Base-by-base conservation (phyloP, 306 rosid species). In the Lagenaria siceraria region DNA sequence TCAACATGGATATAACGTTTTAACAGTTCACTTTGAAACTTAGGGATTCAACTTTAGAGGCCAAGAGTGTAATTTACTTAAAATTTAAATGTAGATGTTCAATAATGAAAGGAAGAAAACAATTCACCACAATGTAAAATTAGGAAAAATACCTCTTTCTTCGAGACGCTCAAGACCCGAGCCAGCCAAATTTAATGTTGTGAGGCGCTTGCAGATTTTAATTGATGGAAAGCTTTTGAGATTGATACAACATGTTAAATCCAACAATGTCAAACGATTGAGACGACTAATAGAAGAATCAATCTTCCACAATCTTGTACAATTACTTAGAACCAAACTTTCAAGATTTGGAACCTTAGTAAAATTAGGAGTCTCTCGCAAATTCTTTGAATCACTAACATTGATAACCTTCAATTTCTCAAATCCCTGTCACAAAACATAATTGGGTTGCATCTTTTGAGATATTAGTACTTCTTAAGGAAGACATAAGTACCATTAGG, bases 351-450 rank as follows among this genome's bases (percentile, higher is more conserved):
- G 85, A 74, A 55, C 78, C 6, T 21, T 61, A 10, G 15, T 31
- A 29, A 78, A 82, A n/a, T 55, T 9, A 19, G 85, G 82, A 7
- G 79, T 78, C 72, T 46, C 10, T 5, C 8, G 63, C 71, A 82
- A 74, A 60, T 40, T 8, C n/a, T 29, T 18, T 1, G 81, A 82
- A 43, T 65, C 24, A 5, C 79, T 78, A n/a, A 78, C 21, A 82
- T 82, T 40, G 4, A 78, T 74, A 14, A 43, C 4, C 3, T 29
- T 17, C 24, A 78, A 71, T 51, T 13, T 42, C 18, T 40, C 58
- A 29, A 42, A 74, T 7, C 11, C 14, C 80, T 81, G 78, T 78
- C 4, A 10, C 14, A 22, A 14, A 25, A 42, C 48, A 52, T 4
- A 17, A 19, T 19, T 8, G 31, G 14, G 15, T 10, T 60, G 36